Evolutionary conservation across 768 basidiomycete species (phyloP).

Genomic region (Leccinum ochraceum): DNA sequence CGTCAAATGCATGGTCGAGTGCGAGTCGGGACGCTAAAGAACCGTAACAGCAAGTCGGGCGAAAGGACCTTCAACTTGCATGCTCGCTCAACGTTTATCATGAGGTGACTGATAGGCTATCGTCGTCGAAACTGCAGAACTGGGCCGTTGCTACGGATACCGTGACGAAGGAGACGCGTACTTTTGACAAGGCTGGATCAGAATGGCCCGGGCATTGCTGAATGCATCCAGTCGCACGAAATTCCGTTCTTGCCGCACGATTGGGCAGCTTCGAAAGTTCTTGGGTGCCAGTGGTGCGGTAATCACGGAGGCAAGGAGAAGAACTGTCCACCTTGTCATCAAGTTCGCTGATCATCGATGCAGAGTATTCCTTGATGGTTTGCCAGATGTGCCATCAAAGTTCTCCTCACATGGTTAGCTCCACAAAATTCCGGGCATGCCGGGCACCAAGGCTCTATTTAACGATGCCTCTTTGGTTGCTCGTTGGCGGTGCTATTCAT

Average conservation of each 20-base stretch:
- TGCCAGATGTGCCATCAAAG: neutral
- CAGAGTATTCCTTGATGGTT: neutral
- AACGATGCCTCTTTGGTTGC: neutral
- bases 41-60: neutral
- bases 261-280: neutral
- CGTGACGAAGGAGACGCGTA: neutral
- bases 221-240: neutral
- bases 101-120: neutral
- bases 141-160: too few relatives aligned
- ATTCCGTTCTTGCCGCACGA: neutral
- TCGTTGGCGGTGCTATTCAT: neutral
- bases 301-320: conserved; percentile 2
- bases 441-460: neutral
- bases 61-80: neutral
- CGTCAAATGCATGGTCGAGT: neutral
- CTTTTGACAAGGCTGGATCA: neutral
- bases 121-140: too few relatives aligned
- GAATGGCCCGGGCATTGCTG: neutral
- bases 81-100: too few relatives aligned
- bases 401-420: neutral
- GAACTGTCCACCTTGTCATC: neutral
- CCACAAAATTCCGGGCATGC: neutral
- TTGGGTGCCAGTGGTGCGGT: conserved; percentile 1
- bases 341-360: conserved; percentile 2
- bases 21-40: neutral